Evolutionary conservation across 1,284 basidiomycete species (phyloP), one percentile per base, ranked within the genome.

Genomic region (Laetiporus sulphureus): DNA sequence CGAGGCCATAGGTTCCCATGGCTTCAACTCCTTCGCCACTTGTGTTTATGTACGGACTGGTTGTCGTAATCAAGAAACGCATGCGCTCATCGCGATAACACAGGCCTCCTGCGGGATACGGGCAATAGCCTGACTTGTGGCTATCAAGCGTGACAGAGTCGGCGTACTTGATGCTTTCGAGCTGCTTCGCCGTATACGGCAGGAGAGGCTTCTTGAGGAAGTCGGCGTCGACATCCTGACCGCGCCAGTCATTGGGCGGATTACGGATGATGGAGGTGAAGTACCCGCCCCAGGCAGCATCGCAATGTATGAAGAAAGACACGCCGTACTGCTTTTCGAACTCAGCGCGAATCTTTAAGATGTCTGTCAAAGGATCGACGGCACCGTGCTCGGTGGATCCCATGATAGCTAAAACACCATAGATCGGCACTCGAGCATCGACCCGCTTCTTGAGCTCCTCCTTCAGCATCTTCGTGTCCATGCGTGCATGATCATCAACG

Each of bases 111-210:
- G 69, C 68, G 20, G 71, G 68, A 48, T 69, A 71, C 0, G 60
- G 69, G 13, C 66, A 53, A 45, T 70, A 71, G 11, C 69, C 69
- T 23, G 58, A 56, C 54, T 72, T 72, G 47, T 72, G 70, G 4
- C 69, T 69, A 47, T 72, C 70, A 40, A 71, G 58, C 1, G 69
- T 72, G 25, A 72, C 58, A 1, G 66, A 64, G 38, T 73, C 69
- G 10, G 56, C 53, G 10, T 51, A 33, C 12, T 41, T 36, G 4
- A 69, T 49, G 18, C 51, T 42, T 13, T 41, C 36, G 19, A 56
- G 34, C 39, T 55, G 51, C 22, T 27, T 34, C 29, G 44, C 20
- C 4, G 47, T 47, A 22, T 49, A 44, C 5, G 16, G 33, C 16
- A 35, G 20, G 7, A 35, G 33, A 4, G 33, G 33, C 33, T 35